Evolutionary conservation across 2,329 filamentous ascomycete genomes (phyloP).

Genomic region (Sporothrix brasiliensis): DNA sequence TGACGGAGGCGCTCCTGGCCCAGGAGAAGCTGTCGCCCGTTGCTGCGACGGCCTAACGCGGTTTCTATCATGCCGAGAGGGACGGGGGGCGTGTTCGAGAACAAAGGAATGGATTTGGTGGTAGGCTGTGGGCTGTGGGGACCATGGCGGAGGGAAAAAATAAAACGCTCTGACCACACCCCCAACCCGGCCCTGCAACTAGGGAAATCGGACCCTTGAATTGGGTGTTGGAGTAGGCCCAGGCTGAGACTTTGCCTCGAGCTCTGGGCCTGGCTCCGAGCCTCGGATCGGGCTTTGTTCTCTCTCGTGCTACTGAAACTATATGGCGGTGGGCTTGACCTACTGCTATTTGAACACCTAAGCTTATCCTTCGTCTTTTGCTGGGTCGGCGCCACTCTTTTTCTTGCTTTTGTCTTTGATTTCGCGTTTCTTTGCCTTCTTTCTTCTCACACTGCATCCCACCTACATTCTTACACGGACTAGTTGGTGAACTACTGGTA

Average conservation of each 20-base stretch:
- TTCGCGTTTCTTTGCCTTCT: background rate
- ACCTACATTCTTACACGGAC: slow-evolving; percentile 1
- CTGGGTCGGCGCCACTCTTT: slow-evolving; percentile 4
- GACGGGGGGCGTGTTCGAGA: background rate
- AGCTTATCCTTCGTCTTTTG: slow-evolving; percentile 28
- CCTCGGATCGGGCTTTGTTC: background rate
- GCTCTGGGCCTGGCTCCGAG: background rate
- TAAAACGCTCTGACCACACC: background rate
- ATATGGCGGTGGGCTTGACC: background rate
- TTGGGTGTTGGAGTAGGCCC: slow-evolving; percentile 10
- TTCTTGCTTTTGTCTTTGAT: too few relatives aligned
- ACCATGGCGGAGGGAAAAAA: background rate
- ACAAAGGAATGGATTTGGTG: background rate
- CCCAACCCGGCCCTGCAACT: background rate
- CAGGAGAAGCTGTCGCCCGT: slow-evolving; percentile 46
- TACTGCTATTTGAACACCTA: background rate
- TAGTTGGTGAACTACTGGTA: slow-evolving; percentile 2
- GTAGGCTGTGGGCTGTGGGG: background rate
- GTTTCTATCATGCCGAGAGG: slow-evolving; percentile 14
- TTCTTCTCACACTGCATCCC: background rate
- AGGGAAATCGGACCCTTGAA: slow-evolving; percentile 18
- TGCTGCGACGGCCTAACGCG: slow-evolving; percentile 24
- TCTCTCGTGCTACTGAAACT: slow-evolving; percentile 12
- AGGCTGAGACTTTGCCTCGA: background rate
- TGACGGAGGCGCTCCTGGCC: slow-evolving; percentile 64